Evolutionary conservation across 139 green algal genomes (phyloP).

Genomic region (Protoeuglena noctilucae): DNA sequence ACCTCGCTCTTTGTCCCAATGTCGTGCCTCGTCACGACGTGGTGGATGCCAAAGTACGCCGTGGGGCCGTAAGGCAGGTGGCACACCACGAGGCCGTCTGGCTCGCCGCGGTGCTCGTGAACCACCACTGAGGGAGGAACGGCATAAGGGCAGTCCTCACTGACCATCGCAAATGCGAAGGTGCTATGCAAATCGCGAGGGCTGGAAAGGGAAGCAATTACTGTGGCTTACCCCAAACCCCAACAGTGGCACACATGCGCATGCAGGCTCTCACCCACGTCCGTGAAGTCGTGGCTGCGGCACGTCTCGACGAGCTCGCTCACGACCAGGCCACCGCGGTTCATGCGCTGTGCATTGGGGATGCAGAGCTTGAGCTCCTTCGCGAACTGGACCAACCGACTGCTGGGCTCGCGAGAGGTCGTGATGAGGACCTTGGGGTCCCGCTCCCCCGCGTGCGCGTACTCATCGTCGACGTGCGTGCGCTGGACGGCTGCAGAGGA

Average conservation of each 20-base stretch:
- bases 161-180: no score
- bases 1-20: conserved; percentile 87
- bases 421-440: conserved; percentile 90
- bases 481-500: conserved; percentile 17
- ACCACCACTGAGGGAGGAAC: no score
- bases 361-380: conserved; percentile 96
- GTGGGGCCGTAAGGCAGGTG: conserved; percentile 95
- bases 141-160: no score
- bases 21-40: conserved; percentile 73
- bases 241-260: no score
- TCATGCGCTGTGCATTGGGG: conserved; percentile 81
- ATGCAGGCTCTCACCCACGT: no score
- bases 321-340: conserved; percentile 65
- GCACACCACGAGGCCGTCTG: conserved; percentile 89
- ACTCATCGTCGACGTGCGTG: conserved; percentile 93
- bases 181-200: no score
- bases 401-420: conserved; percentile 79
- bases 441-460: conserved; percentile 61
- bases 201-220: no score
- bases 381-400: conserved; percentile 75
- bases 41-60: conserved; percentile 92
- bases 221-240: no score
- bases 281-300: conserved; percentile 75
- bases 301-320: conserved; percentile 74
- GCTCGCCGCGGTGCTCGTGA: conserved; percentile 93